Percentiles rank a stretch among this genome's conserved stretches.
These are phyloP conservation scores for Curvularia sp. DNA, from an alignment of 2,329 filamentous ascomycete species.

Conservation along the genomic window DNA sequence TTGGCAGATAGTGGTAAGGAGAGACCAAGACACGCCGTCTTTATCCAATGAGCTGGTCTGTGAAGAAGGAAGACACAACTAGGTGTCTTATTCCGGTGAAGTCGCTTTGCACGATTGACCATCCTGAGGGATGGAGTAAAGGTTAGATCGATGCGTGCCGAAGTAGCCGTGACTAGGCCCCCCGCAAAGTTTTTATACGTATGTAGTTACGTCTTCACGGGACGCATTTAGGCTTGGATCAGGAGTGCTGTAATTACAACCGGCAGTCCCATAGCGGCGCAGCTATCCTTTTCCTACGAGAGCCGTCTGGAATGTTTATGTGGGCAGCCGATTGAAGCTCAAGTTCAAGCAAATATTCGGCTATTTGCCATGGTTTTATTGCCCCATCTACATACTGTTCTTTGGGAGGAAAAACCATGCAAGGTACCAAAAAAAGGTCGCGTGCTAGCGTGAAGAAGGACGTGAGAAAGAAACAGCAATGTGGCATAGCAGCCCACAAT, in stretches of 20 bases:
- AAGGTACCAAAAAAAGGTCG: conserved; percentile 2
- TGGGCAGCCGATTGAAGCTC: background rate
- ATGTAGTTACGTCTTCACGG: background rate
- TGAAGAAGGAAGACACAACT: background rate
- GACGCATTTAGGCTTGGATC: background rate
- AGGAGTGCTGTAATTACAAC: background rate
- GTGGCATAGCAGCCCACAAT: conserved; percentile 2
- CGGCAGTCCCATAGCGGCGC: background rate
- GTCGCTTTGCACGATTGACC: background rate
- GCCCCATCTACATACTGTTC: background rate
- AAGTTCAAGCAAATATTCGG: background rate
- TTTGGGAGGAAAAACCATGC: background rate
- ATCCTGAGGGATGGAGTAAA: background rate
- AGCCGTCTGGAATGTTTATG: background rate
- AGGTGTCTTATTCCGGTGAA: background rate
- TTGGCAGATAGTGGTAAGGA: conserved; percentile 5
- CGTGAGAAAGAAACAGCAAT: background rate
- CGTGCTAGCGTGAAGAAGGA: conserved; percentile 1
- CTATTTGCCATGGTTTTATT: background rate
- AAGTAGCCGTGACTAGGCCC: background rate
- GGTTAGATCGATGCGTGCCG: background rate
- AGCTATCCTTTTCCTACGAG: background rate
- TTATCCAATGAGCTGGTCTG: background rate
- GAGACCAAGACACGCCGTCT: background rate
- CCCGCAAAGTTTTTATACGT: background rate